phyloP scores from a whole-genome alignment of 148 eudicot genomes.

The Vaccinium myrtillus region DNA sequence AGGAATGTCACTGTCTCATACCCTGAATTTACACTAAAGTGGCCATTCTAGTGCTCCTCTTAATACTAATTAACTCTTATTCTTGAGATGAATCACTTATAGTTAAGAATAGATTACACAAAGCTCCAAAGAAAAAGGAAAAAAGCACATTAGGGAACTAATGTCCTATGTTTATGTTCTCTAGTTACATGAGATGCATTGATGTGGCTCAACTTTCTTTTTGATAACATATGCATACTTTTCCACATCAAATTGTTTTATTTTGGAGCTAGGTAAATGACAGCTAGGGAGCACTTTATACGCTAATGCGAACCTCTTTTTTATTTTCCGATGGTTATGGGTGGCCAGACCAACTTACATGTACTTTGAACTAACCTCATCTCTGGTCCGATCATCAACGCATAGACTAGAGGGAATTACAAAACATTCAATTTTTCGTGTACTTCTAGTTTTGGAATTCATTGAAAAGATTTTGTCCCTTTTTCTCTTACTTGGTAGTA shows the following conservation, averaged over 20 bases:
- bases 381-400: too few relatives aligned
- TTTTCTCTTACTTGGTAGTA: too few relatives aligned
- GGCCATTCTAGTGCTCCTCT: background rate
- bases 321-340: too few relatives aligned
- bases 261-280: background rate
- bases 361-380: too few relatives aligned
- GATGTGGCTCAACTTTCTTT: background rate
- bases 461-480: too few relatives aligned
- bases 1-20: background rate
- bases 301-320: too few relatives aligned
- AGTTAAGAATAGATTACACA: background rate
- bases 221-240: background rate
- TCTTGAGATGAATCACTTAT: background rate
- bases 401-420: too few relatives aligned
- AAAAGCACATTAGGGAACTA: background rate
- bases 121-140: background rate
- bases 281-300: too few relatives aligned
- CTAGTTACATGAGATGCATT: background rate
- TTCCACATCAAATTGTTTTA: background rate
- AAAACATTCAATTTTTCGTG: too few relatives aligned
- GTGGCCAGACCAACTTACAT: too few relatives aligned
- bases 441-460: too few relatives aligned
- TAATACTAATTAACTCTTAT: background rate
- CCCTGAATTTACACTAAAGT: background rate
- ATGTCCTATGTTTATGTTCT: too few relatives aligned